phyloP scores from a whole-genome alignment of 139 green algal genomes.

The Edaphochlamys debaryana region DNA sequence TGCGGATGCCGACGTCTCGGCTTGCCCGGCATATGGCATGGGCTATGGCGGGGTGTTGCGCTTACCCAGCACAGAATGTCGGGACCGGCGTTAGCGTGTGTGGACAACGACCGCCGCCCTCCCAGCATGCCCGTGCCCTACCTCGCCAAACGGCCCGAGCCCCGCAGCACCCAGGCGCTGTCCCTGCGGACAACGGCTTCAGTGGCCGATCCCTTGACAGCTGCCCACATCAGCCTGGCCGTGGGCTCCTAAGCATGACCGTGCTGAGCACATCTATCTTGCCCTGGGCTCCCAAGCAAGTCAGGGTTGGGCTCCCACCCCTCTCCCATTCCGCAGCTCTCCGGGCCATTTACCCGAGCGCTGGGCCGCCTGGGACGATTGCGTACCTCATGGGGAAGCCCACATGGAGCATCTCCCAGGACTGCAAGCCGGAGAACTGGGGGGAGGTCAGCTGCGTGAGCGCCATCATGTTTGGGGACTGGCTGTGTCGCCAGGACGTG shows the following conservation, averaged over 20 bases:
- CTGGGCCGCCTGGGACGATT: constrained; percentile 6
- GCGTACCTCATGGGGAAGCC: constrained; percentile 6
- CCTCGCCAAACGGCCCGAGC: too few species aligned
- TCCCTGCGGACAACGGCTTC: too few species aligned
- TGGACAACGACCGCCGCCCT: too few species aligned
- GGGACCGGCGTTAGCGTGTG: too few species aligned
- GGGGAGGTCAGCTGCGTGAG: constrained; percentile 12
- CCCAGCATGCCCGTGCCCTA: too few species aligned
- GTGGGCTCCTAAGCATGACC: background rate
- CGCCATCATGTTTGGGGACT: constrained; percentile 32
- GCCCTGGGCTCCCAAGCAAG: background rate
- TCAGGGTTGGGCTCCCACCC: background rate
- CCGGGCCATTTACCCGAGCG: background rate
- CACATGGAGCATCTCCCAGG: constrained; percentile 10
- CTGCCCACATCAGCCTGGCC: background rate
- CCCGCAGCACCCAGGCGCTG: too few species aligned
- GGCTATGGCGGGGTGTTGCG: too few species aligned
- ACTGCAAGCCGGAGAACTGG: constrained; percentile 3
- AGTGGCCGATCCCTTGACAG: too few species aligned
- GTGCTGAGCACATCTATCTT: background rate
- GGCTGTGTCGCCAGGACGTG: constrained; percentile 17
- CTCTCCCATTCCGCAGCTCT: background rate
- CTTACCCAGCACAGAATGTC: too few species aligned
- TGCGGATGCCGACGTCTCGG: too few species aligned
- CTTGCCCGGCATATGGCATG: too few species aligned